Base-by-base conservation (phyloP, 2,329 filamentous ascomycete genomes). In the Grosmannia clavigera region DNA sequence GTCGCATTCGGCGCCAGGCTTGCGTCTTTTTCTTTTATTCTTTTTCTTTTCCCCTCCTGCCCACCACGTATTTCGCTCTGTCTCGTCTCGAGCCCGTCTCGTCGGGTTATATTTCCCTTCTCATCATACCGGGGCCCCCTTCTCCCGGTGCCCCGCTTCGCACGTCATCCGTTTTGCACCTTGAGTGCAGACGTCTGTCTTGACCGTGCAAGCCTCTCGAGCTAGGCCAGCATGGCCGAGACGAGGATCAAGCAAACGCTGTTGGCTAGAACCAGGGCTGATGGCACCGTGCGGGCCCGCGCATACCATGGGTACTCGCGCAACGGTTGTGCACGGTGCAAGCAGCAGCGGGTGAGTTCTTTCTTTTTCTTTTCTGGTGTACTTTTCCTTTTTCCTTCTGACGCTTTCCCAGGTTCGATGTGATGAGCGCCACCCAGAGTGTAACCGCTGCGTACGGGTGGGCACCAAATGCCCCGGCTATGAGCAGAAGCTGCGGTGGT, bases 401-500 rank as follows among this genome's bases (percentile, higher is more conserved):
- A 61, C 35, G 1, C 43, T 14, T 16, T 22, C n/a, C 16, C 19
- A 65, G 63, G 62, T 64, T 2, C 61, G 64, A 3, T 66, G 64
- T 22, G 63, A 66, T 19, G 64, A 66, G 46, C 52, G 56, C 16
- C 62, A 66, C 9, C 64, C 64, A 0, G 61, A 61, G 48, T 78
- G 76, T 63, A 66, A 71, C 38, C 74, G 76, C 60, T 78, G 76
- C 66, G 69, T 70, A 57, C 73, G 72, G 58, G 70, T 73, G 33
- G 72, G 73, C 38, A 68, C 72, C n/a, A 62, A 69, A 31, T 78
- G 76, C 62, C 75, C 76, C 38, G 76, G 75, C 6, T 78, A 76
- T 57, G 72, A 72, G 64, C 74, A 76, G 66, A 73, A 72, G 57
- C 65, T 78, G 53, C 74, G 75, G 57, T 78, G 76, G 76, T 76